These are phyloP conservation scores for Leccinum angustisporum DNA, from an alignment of 1,284 basidiomycete species.

Conservation along the genomic window DNA sequence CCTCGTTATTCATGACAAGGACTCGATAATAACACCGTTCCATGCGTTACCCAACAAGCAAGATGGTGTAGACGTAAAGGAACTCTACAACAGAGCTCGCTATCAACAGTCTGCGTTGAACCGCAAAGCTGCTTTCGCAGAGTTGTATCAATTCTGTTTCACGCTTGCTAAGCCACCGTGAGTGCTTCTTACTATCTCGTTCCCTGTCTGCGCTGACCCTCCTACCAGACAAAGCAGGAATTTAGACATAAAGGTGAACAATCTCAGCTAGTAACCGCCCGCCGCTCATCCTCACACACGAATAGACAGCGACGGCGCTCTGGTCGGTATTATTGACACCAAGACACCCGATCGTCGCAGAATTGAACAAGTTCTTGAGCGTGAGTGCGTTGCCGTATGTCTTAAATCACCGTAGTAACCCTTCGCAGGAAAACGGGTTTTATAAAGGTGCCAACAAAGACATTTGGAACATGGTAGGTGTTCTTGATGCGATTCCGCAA, in stretches of 20 bases:
- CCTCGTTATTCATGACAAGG: slow-evolving; percentile 53
- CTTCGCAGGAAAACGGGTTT: slow-evolving; percentile 52
- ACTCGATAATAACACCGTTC: slow-evolving; percentile 29
- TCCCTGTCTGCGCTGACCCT: slow-evolving; percentile 3
- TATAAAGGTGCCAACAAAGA: slow-evolving; percentile 80
- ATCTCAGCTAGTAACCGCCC: neutral
- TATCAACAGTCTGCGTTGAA: slow-evolving; percentile 54
- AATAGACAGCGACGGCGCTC: slow-evolving; percentile 65
- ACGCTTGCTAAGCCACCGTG: slow-evolving; percentile 63
- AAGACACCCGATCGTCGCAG: slow-evolving; percentile 60
- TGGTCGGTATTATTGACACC: slow-evolving; percentile 71
- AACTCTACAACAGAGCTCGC: slow-evolving; percentile 55
- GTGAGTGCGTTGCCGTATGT: slow-evolving; percentile 41
- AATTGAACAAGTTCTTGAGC: slow-evolving; percentile 61
- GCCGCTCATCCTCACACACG: slow-evolving; percentile 12
- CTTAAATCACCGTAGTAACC: slow-evolving; percentile 4
- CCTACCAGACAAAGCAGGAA: slow-evolving; percentile 60
- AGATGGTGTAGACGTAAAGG: slow-evolving; percentile 21
- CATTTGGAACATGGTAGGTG: slow-evolving; percentile 77
- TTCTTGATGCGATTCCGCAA: neutral
- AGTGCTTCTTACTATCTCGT: slow-evolving; percentile 33
- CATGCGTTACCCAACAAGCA: slow-evolving; percentile 37
- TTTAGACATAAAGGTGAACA: slow-evolving; percentile 68
- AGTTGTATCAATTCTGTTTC: slow-evolving; percentile 71
- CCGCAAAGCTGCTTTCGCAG: slow-evolving; percentile 52